Conservation (phyloP, 2,329 filamentous ascomycete species). For the Beauveria scarabaeidicola region DNA sequence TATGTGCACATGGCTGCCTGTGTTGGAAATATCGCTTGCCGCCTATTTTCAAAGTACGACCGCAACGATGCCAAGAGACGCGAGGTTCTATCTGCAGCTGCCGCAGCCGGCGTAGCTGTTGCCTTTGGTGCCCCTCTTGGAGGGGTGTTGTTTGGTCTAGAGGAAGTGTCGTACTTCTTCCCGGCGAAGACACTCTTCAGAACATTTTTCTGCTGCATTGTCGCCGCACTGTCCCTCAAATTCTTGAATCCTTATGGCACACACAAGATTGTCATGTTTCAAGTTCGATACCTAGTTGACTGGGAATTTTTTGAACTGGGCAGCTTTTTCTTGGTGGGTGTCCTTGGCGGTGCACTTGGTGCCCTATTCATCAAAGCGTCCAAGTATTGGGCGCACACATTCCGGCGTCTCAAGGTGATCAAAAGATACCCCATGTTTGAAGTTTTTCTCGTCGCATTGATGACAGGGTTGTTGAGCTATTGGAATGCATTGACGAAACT, state of each 20-base stretch:
- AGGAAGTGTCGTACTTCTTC: constrained; percentile 97
- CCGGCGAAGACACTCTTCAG: constrained; percentile 94
- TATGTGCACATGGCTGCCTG: constrained; percentile 97
- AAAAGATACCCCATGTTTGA: constrained; percentile 80
- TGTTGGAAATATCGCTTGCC: constrained; percentile 89
- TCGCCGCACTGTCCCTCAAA: constrained; percentile 82
- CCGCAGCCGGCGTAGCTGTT: constrained; percentile 85
- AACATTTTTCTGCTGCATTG: constrained; percentile 97
- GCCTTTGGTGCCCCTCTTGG: constrained; percentile 85
- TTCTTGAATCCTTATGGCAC: constrained; percentile 95
- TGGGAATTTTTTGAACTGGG: constrained; percentile 91
- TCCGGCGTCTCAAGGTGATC: constrained; percentile 71
- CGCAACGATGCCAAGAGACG: constrained; percentile 88
- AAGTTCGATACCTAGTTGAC: constrained; percentile 81
- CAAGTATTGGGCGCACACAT: constrained; percentile 78
- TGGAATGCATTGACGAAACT: constrained; percentile 90
- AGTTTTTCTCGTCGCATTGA: constrained; percentile 74
- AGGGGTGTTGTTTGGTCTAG: constrained; percentile 84
- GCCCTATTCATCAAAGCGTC: constrained; percentile 97
- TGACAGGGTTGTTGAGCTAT: constrained; percentile 80
- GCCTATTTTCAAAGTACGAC: constrained; percentile 90
- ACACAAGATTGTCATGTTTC: constrained; percentile 91
- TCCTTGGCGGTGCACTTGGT: constrained; percentile 75
- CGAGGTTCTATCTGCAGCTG: constrained; percentile 87
- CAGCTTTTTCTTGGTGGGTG: constrained; percentile 76